These are phyloP conservation scores for Pilasporangium apinafurcum DNA, from an alignment of 352 stramenopile genomes.

Conservation along the genomic window DNA sequence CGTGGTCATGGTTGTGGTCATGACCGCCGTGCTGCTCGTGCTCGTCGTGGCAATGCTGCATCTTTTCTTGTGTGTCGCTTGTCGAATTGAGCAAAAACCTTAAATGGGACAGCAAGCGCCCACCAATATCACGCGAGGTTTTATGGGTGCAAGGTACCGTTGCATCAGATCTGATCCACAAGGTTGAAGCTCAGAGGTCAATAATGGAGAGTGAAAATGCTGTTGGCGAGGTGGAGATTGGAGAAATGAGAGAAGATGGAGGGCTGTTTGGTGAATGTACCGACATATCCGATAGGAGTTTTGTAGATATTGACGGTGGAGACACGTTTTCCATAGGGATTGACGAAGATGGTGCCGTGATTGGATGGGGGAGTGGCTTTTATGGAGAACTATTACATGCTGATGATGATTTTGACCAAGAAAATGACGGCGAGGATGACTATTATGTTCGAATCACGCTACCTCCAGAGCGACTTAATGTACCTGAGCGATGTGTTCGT, in stretches of 20 bases:
- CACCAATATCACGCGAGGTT: too few species aligned
- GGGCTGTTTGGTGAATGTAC: conserved; percentile 32
- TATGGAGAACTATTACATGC: conserved; percentile 71
- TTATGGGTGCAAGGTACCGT: too few species aligned
- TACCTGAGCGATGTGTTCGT: conserved; percentile 18
- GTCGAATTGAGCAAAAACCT: background rate
- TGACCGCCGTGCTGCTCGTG: conserved; percentile 40
- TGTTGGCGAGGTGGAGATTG: background rate
- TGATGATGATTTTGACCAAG: background rate
- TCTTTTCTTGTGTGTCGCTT: conserved; percentile 7
- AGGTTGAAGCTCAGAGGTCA: conserved; percentile 12
- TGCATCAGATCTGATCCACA: conserved; percentile 7
- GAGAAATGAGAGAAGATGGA: background rate
- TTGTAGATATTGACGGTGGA: conserved; percentile 28
- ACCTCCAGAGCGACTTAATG: conserved; percentile 5
- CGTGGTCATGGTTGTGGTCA: conserved; percentile 44
- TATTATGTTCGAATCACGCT: background rate
- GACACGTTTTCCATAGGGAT: conserved; percentile 52
- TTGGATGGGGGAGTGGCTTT: conserved; percentile 61
- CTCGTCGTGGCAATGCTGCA: conserved; percentile 66
- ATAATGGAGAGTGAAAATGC: conserved; percentile 9
- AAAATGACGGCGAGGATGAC: background rate
- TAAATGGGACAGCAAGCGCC: background rate
- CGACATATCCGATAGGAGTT: conserved; percentile 2
- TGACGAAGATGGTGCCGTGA: conserved; percentile 15